Conservation (phyloP, 2,329 filamentous ascomycete species). For the Tolypocladium paradoxum region DNA sequence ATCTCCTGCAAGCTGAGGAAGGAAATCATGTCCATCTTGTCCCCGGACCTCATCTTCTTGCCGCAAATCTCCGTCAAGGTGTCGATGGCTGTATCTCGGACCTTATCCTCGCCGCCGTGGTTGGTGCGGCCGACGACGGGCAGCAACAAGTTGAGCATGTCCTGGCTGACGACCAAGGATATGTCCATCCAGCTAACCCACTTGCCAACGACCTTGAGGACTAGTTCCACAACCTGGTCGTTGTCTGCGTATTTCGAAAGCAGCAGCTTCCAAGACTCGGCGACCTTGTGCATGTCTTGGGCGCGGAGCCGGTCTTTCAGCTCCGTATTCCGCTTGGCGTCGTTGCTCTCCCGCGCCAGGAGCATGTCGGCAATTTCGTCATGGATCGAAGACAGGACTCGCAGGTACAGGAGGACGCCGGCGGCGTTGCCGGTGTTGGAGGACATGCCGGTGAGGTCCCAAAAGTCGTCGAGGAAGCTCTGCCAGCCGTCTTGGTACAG, state of each 20-base stretch:
- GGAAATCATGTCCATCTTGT: conserved; percentile 88
- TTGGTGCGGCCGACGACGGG: conserved; percentile 73
- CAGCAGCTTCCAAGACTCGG: conserved; percentile 84
- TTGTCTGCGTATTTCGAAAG: conserved; percentile 65
- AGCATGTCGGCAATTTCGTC: conserved; percentile 96
- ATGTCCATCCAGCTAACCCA: conserved; percentile 99
- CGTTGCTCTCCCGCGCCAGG: conserved; percentile 63
- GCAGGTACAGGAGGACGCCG: conserved; percentile 79
- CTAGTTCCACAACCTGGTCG: conserved; percentile 71
- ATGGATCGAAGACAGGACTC: conserved; percentile 80
- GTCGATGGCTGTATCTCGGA: conserved; percentile 84
- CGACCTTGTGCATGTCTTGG: conserved; percentile 81
- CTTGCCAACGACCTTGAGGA: conserved; percentile 81
- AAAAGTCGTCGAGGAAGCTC: conserved; percentile 82
- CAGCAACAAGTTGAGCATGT: conserved; percentile 75
- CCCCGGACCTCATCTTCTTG: conserved; percentile 92
- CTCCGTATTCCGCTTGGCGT: conserved; percentile 76
- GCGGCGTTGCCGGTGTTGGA: conserved; percentile 58
- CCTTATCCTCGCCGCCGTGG: conserved; percentile 57
- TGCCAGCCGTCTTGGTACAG: conserved; percentile 83
- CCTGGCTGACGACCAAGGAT: conserved; percentile 78
- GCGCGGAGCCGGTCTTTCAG: conserved; percentile 84
- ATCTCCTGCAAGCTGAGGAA: conserved; percentile 84
- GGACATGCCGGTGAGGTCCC: conserved; percentile 57
- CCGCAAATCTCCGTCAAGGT: conserved; percentile 91